Base-by-base conservation (phyloP, 495 filamentous ascomycete species). In the Gamarada debralockiae region DNA sequence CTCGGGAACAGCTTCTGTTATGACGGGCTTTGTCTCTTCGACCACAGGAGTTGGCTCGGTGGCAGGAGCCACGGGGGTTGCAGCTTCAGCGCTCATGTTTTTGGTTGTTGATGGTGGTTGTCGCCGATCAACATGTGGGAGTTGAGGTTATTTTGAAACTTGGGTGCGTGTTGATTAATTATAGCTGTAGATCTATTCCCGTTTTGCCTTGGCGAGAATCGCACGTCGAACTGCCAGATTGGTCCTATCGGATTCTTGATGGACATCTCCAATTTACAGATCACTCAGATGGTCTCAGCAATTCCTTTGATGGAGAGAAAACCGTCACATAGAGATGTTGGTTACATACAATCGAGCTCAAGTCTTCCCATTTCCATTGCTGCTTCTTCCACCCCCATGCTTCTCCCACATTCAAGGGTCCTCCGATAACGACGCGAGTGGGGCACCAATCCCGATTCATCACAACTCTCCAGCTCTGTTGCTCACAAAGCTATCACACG, bases 71-170 rank as follows among this genome's bases (percentile, higher is more conserved):
- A 52, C 33, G 15, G 49, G 17, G 41, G 50, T n/a, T 49, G 42
- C 48, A 49, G 49, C 38, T 59, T 62, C 52, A 23, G 59, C 44
- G 45, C 58, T 61, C 55, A 61, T 61, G 3, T 4, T 50, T 37
- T 23, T 24, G 47, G 41, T 13, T 4, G 34, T 48, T 44, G 21
- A 42, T 46, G 36, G 40, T 10, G 7, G 25, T 12, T 33, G 36
- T 22, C 38, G 25, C n/a, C 25, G 38, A 38, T 17, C 33, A 31
- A 29, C 17, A 43, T 17, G 21, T 22, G 40, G n/a, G 21, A 21
- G 49, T 37, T 27, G 34, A 52, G 25, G 23, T 25, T 52, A 52
- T 52, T 43, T 20, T 52, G 49, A 42, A 42, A 52, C 37, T 18
- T 17, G 29, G 38, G 2, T 13, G 40, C 21, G 13, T 20, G 49